phyloP scores from a whole-genome alignment of 495 filamentous ascomycete species.

The Aspergillus coremiiformis region DNA sequence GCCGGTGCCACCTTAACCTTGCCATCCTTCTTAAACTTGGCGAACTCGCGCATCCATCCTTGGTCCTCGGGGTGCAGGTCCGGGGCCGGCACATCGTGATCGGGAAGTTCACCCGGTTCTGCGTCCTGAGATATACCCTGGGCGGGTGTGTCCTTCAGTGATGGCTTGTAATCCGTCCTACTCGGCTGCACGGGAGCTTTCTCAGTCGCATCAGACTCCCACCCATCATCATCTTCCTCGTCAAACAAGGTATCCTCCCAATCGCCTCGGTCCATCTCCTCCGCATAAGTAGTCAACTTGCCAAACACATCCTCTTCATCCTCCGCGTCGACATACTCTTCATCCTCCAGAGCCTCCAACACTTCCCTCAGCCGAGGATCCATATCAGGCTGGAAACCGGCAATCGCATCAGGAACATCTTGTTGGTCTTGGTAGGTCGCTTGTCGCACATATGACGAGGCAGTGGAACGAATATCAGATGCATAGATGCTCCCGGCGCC shows the following conservation, averaged over 20 bases:
- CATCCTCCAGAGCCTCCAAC: conserved; percentile 90
- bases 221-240: conserved; percentile 66
- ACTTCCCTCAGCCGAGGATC: conserved; percentile 89
- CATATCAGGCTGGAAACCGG: conserved; percentile 97
- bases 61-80: conserved; percentile 47
- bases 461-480: conserved; percentile 33
- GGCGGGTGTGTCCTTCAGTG: conserved; percentile 1
- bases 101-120: conserved; percentile 38
- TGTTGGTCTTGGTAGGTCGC: conserved; percentile 89
- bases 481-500: conserved; percentile 28
- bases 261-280: conserved; percentile 63
- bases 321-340: conserved; percentile 85
- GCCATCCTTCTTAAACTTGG: conserved; percentile 73
- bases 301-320: conserved; percentile 74
- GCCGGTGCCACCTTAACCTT: conserved; percentile 40
- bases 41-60: conserved; percentile 84
- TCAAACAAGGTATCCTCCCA: conserved; percentile 56
- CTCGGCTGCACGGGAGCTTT: conserved; percentile 51
- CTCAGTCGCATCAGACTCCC: conserved; percentile 91
- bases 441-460: conserved; percentile 62
- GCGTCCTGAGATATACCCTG: conserved; percentile 11
- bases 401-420: conserved; percentile 81
- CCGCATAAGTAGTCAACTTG: conserved; percentile 62
- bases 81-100: conserved; percentile 33
- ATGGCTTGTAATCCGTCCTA: conserved; percentile 18